Conservation (phyloP, 1,139 yeast species). For the Debaryomyces sp. region DNA sequence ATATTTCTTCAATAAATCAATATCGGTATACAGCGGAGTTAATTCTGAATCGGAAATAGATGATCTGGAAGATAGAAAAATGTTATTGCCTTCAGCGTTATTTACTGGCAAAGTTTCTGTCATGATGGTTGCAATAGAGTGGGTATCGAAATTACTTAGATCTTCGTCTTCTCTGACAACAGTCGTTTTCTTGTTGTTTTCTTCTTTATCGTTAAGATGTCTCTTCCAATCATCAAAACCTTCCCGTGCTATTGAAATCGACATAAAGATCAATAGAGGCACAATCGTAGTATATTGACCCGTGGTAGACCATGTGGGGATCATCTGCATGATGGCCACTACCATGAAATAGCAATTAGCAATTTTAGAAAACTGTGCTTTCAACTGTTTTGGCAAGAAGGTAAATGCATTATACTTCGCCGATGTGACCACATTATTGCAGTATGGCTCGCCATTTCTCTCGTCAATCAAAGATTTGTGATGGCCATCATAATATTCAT, state of each 20-base stretch:
- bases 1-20: conserved; percentile 32
- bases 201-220: conserved; percentile 82
- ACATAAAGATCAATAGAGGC: conserved; percentile 82
- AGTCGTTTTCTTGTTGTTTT: conserved; percentile 64
- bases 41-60: conserved; percentile 10
- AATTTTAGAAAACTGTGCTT: conserved; percentile 88
- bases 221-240: conserved; percentile 92
- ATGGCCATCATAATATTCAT: conserved; percentile 28
- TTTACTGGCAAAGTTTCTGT: conserved; percentile 35
- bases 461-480: conserved; percentile 58
- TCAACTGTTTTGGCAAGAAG: conserved; percentile 84
- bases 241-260: conserved; percentile 90
- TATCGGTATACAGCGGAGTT: conserved; percentile 21
- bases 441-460: conserved; percentile 64
- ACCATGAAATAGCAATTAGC: conserved; percentile 87
- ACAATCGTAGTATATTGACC: conserved; percentile 95
- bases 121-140: conserved; percentile 38
- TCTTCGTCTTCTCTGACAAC: conserved; percentile 40
- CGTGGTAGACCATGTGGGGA: conserved; percentile 97
- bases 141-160: conserved; percentile 34
- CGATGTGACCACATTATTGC: conserved; percentile 74
- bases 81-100: conserved; percentile 1
- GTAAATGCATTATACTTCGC: conserved; percentile 82
- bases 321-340: conserved; percentile 91
- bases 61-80: background rate